These are phyloP conservation scores for Tripterygium wilfordii DNA, from an alignment of 177 flowering plant genomes.

Conservation along the genomic window DNA sequence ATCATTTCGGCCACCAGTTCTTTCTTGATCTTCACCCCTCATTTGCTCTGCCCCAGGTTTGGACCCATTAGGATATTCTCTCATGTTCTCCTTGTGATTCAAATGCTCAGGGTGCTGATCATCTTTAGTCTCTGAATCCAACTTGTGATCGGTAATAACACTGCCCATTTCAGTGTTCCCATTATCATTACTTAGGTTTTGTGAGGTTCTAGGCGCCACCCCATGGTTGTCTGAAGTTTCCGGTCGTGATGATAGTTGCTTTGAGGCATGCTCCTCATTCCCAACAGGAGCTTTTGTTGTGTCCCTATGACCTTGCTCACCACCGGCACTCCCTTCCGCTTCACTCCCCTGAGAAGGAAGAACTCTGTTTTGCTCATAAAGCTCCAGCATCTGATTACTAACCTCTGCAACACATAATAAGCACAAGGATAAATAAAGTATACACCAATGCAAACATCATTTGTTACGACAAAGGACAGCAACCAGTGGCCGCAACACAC, in stretches of 20 bases:
- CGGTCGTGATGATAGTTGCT: conserved; percentile 25
- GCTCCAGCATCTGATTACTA: conserved; percentile 94
- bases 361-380: conserved; percentile 80
- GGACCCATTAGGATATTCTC: conserved; percentile 23
- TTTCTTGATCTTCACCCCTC: conserved; percentile 30
- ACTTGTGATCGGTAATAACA: conserved; percentile 32
- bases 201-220: conserved; percentile 27
- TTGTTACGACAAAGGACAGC: conserved; percentile 10
- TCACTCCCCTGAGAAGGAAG: conserved; percentile 70
- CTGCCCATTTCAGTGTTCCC: conserved; percentile 35
- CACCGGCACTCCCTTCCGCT: conserved; percentile 54
- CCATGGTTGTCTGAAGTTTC: conserved; percentile 30
- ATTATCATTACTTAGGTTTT: conserved; percentile 37
- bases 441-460: background rate
- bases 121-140: conserved; percentile 29
- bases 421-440: background rate
- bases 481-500: background rate
- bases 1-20: conserved; percentile 27
- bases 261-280: conserved; percentile 41
- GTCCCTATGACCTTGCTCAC: conserved; percentile 35
- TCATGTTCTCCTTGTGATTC: conserved; percentile 16
- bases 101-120: conserved; percentile 18
- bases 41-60: conserved; percentile 16
- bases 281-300: conserved; percentile 31
- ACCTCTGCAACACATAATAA: conserved; percentile 58